Base-by-base conservation (phyloP, 441 rosid species). In the Brassica hybrid region DNA sequence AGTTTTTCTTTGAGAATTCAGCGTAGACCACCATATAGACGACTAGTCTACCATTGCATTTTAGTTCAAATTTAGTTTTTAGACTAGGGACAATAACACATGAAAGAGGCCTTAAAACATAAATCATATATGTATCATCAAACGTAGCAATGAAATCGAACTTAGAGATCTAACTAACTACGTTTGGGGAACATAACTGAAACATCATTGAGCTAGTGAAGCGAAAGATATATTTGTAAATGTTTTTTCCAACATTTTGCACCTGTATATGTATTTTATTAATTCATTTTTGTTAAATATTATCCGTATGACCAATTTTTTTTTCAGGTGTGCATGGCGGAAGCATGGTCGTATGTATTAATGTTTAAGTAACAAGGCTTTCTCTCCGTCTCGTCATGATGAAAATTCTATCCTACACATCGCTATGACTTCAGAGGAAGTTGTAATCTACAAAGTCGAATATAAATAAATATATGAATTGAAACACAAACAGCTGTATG, bases 371-470 rank as follows among this genome's bases (percentile, higher is more conserved):
- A 48, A 16, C 21, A 52, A 62, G 75, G 71, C 18, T 65, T 41
- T 64, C 50, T 70, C 75, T 52, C 70, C 64, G 65, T 57, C 48
- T 14, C 70, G 65, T 30, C 58, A 16, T 11, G 32, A 4, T 69
- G 30, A 50, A 76, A 64, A 54, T 48, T 36, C 50, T 66, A 50
- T 36, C 36, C 69, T 45, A 58, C 38, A 67, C 34, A 14, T 67
- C 8, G 50, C 48, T 59, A 45, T 67, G 79, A 60, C 69, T 50
- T 14, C 13, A 7, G 63, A 19, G 19, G 57, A 76, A 41, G 52
- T 30, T 58, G 60, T 56, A 58, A 41, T 14, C 41, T 1, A 50
- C 59, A 62, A 76, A 76, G 75, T 70, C 80, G 56, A 69, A 23
- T 18, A 56, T 56, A 56, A 8, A 14, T 56, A 56, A 8, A 56